Conservation (phyloP, 1,139 yeast species). For the Sugiyamaella castrensis region DNA sequence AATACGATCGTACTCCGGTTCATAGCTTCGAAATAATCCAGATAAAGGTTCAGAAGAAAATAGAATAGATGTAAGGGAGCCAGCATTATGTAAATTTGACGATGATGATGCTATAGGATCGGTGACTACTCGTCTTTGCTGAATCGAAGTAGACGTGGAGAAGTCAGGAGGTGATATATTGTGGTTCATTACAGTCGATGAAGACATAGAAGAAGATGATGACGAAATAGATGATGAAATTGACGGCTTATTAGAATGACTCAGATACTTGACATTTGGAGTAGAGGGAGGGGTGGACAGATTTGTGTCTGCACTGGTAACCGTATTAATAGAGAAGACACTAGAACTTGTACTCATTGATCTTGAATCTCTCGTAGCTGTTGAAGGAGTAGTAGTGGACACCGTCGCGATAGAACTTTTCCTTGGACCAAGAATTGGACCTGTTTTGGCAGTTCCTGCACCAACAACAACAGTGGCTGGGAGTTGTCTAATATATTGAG, state of each 20-base stretch:
- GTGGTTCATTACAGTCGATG: too few relatives aligned
- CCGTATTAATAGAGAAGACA: constrained; percentile 1
- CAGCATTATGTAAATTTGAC: not conserved
- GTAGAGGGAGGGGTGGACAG: constrained; percentile 6
- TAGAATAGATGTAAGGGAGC: not conserved
- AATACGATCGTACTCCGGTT: constrained; percentile 5
- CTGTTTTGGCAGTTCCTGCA: constrained; percentile 18
- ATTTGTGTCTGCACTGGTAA: not conserved
- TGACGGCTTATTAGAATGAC: too few relatives aligned
- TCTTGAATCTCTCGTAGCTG: not conserved
- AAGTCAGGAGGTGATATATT: too few relatives aligned
- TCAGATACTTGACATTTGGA: not conserved
- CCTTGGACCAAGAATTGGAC: constrained; percentile 13
- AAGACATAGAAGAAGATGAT: too few relatives aligned
- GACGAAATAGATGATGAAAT: too few relatives aligned
- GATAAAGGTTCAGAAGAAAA: constrained; percentile 5
- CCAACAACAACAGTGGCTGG: constrained; percentile 10
- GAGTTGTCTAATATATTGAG: not conserved
- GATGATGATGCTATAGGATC: constrained; percentile 2
- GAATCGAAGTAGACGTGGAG: too few relatives aligned
- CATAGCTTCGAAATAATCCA: constrained; percentile 1
- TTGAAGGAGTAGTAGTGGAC: not conserved
- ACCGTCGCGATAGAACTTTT: not conserved
- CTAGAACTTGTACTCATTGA: constrained; percentile 8
- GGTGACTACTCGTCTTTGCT: not conserved